Percentiles rank a stretch among this genome's conserved stretches.
Evolutionary conservation across 257 asterid species (phyloP).

Genomic region (Solanum clarkiae): DNA sequence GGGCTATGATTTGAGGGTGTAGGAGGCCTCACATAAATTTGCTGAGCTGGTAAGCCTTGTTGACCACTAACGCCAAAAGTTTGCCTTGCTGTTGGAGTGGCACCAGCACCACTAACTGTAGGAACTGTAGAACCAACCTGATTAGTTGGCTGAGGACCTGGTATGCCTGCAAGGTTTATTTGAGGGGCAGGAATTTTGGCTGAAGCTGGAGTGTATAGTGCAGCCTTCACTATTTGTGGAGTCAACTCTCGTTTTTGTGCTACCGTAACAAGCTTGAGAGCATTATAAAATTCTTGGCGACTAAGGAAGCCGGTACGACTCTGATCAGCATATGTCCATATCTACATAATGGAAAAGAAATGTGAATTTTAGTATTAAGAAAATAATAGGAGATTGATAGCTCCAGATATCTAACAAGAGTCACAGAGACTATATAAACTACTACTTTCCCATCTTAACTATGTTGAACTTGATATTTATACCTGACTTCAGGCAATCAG

Average conservation of each 20-base stretch:
- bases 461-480: neutral
- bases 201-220: conserved; percentile 79
- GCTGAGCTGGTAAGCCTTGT: conserved; percentile 45
- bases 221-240: conserved; percentile 88
- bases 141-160: conserved; percentile 34
- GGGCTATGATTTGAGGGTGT: conserved; percentile 40
- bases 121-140: conserved; percentile 29
- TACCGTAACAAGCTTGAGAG: conserved; percentile 92
- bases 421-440: neutral
- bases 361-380: neutral
- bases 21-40: conserved; percentile 34
- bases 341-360: conserved; percentile 33
- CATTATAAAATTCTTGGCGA: conserved; percentile 82
- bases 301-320: conserved; percentile 64
- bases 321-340: conserved; percentile 85
- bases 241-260: conserved; percentile 90
- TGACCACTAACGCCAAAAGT: conserved; percentile 24
- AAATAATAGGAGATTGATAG: neutral
- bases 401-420: neutral
- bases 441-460: neutral
- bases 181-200: conserved; percentile 90
- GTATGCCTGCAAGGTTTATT: conserved; percentile 42
- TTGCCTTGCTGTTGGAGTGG: conserved; percentile 27
- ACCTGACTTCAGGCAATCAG: neutral
- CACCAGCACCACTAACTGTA: conserved; percentile 22